Evolutionary conservation across 495 filamentous ascomycete species (phyloP), one percentile per base, ranked within the genome.

Genomic region (Cairneyella variabilis): DNA sequence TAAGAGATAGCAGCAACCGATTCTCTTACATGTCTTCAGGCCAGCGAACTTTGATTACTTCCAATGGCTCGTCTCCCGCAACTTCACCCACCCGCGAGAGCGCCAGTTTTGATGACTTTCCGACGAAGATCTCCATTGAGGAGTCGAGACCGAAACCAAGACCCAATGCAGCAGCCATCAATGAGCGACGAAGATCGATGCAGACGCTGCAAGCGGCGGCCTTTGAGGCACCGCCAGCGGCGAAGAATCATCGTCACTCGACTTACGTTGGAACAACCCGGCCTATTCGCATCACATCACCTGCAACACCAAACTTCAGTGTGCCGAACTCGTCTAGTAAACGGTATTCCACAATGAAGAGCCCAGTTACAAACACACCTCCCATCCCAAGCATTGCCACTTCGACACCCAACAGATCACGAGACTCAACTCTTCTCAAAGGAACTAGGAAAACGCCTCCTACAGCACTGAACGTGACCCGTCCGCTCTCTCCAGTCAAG

Each of bases 11-110:
- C 47, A 66, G 77, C 0, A 73, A 84, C 54, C 79, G 81, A 21
- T 75, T 86, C 28, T 84, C 85, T 6, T 83, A 75, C 37, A 64
- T 82, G 18, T 79, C 78, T 26, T 80, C 83, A 1, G 79, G 82
- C 22, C 78, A 83, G 40, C 73, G 76, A 25, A 83, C 79, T 0
- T 65, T 75, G 11, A 53, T 81, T 5, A 80, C 78, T 8, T 82
- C 79, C 9, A 68, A 73, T 20, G 70, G 70, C 14, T 82, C 79
- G 3, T 82, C 79, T 1, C 74, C 76, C 7, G 67, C 71, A 7
- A 72, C 62, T 48, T 83, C 79, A 6, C 71, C 76, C 1, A 64
- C 71, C 5, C 64, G 70, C n/a, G 73, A 72, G 8, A 74, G 70
- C 28, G 74, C 76, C 46, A 66, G 62, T 16, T 59, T 64, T 12